Evolutionary conservation across 2,329 filamentous ascomycete genomes (phyloP).

Genomic region (Diaporthe eres): DNA sequence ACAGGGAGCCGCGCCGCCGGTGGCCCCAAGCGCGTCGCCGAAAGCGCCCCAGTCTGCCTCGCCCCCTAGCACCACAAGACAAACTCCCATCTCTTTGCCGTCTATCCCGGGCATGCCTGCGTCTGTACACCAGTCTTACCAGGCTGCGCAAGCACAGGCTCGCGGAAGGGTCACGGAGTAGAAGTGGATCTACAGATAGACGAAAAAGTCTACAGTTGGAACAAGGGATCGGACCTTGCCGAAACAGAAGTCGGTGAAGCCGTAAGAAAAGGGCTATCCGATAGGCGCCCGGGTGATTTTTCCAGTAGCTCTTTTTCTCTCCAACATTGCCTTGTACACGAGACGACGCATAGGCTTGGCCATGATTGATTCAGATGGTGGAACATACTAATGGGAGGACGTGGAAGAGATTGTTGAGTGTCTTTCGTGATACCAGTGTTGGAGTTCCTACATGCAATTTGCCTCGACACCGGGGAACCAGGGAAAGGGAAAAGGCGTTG

Average conservation of each 20-base stretch:
- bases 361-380: background rate
- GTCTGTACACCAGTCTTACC: slow-evolving; percentile 41
- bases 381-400: background rate
- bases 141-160: slow-evolving; percentile 38
- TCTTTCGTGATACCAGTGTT: slow-evolving; percentile 35
- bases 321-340: background rate
- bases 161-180: slow-evolving; percentile 26
- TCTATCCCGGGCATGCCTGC: slow-evolving; percentile 41
- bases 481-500: background rate
- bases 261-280: background rate
- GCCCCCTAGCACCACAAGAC: slow-evolving; percentile 28
- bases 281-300: background rate
- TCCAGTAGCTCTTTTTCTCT: background rate
- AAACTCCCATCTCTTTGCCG: slow-evolving; percentile 40
- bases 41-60: slow-evolving; percentile 24
- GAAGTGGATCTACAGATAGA: background rate
- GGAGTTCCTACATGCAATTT: slow-evolving; percentile 26
- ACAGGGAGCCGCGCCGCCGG: background rate
- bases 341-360: background rate
- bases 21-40: slow-evolving; percentile 13
- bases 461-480: background rate
- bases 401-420: background rate
- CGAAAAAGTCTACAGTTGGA: background rate
- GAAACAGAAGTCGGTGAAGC: background rate
- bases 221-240: background rate